These are phyloP conservation scores for Wickerhamomyces bovis DNA, from an alignment of 805 yeast genomes.

Conservation along the genomic window DNA sequence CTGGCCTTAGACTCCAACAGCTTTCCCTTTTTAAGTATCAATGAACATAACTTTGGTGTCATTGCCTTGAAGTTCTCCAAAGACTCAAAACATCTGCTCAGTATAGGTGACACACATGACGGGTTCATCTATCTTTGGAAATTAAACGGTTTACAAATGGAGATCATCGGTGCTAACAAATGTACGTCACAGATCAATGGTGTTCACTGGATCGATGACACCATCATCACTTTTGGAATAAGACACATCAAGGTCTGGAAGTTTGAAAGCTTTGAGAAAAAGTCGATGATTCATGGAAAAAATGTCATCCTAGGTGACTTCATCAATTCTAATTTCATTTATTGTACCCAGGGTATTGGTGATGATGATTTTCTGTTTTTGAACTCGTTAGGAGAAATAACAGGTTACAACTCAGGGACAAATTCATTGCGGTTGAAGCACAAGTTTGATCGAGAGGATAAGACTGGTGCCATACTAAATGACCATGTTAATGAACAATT, in stretches of 20 bases:
- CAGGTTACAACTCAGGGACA: constrained; percentile 12
- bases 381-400: constrained; percentile 22
- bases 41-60: constrained; percentile 65
- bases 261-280: constrained; percentile 27
- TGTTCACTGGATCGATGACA: constrained; percentile 46
- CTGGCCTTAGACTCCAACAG: constrained; percentile 42
- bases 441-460: constrained; percentile 3
- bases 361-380: constrained; percentile 18
- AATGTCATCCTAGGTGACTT: constrained; percentile 49
- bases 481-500: constrained; percentile 17
- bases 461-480: constrained; percentile 14
- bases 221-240: constrained; percentile 51
- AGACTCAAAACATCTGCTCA: constrained; percentile 48
- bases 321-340: constrained; percentile 45
- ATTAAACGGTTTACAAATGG: constrained; percentile 25
- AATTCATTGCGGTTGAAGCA: constrained; percentile 15
- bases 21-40: constrained; percentile 46
- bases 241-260: constrained; percentile 62
- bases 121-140: constrained; percentile 64
- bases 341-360: constrained; percentile 21
- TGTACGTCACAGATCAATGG: constrained; percentile 56
- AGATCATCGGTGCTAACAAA: constrained; percentile 46
- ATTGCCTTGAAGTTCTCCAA: constrained; percentile 50
- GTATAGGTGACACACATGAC: constrained; percentile 64
- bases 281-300: constrained; percentile 44